Conservation (phyloP, 1,284 basidiomycete species). For the Pyrrhoderma noxium region DNA sequence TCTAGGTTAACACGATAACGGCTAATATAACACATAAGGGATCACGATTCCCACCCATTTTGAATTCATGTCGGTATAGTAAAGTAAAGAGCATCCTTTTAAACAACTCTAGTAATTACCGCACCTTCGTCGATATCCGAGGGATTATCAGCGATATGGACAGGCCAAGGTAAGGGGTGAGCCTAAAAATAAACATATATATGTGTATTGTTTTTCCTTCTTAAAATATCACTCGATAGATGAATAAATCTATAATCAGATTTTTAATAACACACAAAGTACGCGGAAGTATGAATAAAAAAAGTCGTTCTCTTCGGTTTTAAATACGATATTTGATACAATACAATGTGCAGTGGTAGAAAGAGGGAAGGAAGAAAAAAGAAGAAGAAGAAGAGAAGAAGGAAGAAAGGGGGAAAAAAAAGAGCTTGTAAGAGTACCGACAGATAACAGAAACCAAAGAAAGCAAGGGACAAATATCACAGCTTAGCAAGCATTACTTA, state of each 20-base stretch:
- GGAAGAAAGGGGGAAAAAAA: slow-evolving; percentile 30
- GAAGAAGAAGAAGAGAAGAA: slow-evolving; percentile 26
- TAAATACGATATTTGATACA: slow-evolving; percentile 47
- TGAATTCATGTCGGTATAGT: too few species aligned
- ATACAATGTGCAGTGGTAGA: slow-evolving; percentile 57
- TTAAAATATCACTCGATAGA: too few species aligned
- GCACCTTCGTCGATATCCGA: too few species aligned
- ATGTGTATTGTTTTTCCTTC: too few species aligned
- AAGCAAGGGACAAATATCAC: slow-evolving; percentile 35
- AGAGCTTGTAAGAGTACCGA: slow-evolving; percentile 21
- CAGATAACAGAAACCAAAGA: slow-evolving; percentile 36
- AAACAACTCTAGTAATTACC: too few species aligned
- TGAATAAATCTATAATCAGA: too few species aligned
- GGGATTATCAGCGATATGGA: too few species aligned
- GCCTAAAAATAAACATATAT: too few species aligned
- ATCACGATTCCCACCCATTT: not conserved
- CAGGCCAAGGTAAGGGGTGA: too few species aligned
- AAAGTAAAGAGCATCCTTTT: too few species aligned
- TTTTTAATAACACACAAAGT: not conserved
- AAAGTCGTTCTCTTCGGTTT: not conserved
- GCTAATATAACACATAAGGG: not conserved
- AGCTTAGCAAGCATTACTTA: slow-evolving; percentile 39
- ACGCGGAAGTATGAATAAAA: not conserved
- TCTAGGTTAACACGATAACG: not conserved
- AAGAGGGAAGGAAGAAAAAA: slow-evolving; percentile 27